A percentile compares a stretch with the other conserved stretches of the same genome.
Evolutionary conservation across 2,329 filamentous ascomycete species (phyloP).

Genomic region (Pseudofabraea citricarpa): DNA sequence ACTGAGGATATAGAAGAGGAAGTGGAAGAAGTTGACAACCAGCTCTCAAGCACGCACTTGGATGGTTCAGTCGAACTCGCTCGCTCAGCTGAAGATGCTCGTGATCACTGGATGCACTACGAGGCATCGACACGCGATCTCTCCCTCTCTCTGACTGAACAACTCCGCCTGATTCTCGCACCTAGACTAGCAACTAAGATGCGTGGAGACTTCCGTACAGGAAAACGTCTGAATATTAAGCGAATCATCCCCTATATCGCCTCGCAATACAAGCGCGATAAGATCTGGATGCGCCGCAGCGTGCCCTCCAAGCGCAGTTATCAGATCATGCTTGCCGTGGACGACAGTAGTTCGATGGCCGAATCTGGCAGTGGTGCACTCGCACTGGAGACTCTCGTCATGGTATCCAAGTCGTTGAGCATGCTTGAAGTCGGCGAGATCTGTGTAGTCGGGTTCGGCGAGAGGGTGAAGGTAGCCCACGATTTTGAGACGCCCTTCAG

Average conservation of each 20-base stretch:
- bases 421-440: constrained; percentile 96
- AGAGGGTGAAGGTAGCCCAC: constrained; percentile 78
- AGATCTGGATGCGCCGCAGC: constrained; percentile 97
- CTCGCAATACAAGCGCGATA: constrained; percentile 96
- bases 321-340: constrained; percentile 95
- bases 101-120: constrained; percentile 78
- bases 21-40: constrained; percentile 37
- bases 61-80: constrained; percentile 17
- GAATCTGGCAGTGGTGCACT: constrained; percentile 71
- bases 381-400: constrained; percentile 89
- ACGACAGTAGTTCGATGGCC: constrained; percentile 93
- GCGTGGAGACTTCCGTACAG: constrained; percentile 92
- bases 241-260: constrained; percentile 99
- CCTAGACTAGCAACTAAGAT: constrained; percentile 95
- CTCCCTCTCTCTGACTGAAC: constrained; percentile 85
- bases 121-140: constrained; percentile 80
- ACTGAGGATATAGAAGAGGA: constrained; percentile 30
- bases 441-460: constrained; percentile 86
- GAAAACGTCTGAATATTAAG: constrained; percentile 98
- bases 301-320: constrained; percentile 92
- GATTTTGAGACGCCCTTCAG: constrained; percentile 79
- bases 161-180: constrained; percentile 90
- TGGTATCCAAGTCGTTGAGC: constrained; percentile 79
- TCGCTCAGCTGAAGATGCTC: constrained; percentile 50
- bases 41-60: constrained; percentile 72